Evolutionary conservation across 345 rosid genomes (phyloP).

Genomic region (Pistacia atlantica): DNA sequence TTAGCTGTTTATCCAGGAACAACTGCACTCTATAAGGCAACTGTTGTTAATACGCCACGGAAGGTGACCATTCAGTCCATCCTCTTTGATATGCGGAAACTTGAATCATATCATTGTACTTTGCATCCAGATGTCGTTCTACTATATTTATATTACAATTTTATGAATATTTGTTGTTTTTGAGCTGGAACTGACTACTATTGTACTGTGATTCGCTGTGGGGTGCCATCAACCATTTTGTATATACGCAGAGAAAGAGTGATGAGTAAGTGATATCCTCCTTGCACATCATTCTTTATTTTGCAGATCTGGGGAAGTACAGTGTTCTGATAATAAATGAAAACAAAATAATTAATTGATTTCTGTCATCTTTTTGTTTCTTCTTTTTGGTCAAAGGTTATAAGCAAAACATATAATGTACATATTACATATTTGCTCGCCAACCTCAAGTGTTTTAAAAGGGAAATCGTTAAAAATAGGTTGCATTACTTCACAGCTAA

Average conservation of each 20-base stretch:
- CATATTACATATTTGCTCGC: no score
- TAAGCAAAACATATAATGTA: background rate
- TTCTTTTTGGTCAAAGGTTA: background rate
- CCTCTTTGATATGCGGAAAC: background rate
- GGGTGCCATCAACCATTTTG: constrained; percentile 21
- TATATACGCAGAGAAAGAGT: constrained; percentile 65
- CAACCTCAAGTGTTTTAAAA: background rate
- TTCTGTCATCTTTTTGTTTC: background rate
- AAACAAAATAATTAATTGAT: background rate
- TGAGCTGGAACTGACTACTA: constrained; percentile 31
- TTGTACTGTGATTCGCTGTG: constrained; percentile 23
- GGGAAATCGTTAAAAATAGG: background rate
- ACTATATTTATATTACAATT: background rate
- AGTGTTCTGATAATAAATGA: background rate
- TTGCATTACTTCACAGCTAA: background rate
- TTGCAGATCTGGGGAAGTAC: constrained; percentile 2
- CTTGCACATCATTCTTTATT: background rate
- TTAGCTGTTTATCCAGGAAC: constrained; percentile 99
- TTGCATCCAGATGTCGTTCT: background rate
- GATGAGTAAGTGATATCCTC: constrained; percentile 76
- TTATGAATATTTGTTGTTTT: background rate
- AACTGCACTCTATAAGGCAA: constrained; percentile 93
- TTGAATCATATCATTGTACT: background rate
- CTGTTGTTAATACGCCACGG: constrained; percentile 74
- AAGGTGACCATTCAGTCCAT: constrained; percentile 45